Conservation (phyloP, 306 rosid genomes). For the Gleditsia sinensis region DNA sequence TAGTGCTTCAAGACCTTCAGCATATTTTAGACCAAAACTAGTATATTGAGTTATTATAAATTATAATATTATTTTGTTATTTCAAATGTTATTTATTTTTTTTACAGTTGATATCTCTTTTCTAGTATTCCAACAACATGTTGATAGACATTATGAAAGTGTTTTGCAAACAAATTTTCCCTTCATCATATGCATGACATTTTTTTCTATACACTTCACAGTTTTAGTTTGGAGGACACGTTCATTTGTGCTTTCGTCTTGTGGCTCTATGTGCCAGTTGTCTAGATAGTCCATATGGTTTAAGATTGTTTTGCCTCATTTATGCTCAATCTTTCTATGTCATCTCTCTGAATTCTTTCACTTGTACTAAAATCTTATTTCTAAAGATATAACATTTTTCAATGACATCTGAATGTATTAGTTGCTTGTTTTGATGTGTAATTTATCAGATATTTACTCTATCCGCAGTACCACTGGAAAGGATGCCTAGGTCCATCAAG, state of each 20-base stretch:
- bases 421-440: constrained; percentile 32
- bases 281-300: neutral
- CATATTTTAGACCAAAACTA: constrained; percentile 11
- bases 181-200: neutral
- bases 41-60: neutral
- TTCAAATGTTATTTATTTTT: neutral
- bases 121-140: neutral
- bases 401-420: neutral
- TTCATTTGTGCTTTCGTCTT: constrained; percentile 4
- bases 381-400: neutral
- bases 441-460: constrained; percentile 80
- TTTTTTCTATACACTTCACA: neutral
- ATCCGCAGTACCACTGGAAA: constrained; percentile 75
- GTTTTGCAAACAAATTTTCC: constrained; percentile 1
- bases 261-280: constrained; percentile 14
- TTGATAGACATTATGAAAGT: neutral
- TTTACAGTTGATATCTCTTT: neutral
- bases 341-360: constrained; percentile 21
- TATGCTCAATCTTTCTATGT: constrained; percentile 29
- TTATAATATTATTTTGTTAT: constrained; percentile 7
- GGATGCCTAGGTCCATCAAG: constrained; percentile 68
- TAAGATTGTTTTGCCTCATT: constrained; percentile 17
- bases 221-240: constrained; percentile 21
- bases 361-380: neutral
- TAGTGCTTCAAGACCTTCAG: constrained; percentile 20